Base-by-base conservation (phyloP, 2,329 filamentous ascomycete species). In the Cladosporium sp. region DNA sequence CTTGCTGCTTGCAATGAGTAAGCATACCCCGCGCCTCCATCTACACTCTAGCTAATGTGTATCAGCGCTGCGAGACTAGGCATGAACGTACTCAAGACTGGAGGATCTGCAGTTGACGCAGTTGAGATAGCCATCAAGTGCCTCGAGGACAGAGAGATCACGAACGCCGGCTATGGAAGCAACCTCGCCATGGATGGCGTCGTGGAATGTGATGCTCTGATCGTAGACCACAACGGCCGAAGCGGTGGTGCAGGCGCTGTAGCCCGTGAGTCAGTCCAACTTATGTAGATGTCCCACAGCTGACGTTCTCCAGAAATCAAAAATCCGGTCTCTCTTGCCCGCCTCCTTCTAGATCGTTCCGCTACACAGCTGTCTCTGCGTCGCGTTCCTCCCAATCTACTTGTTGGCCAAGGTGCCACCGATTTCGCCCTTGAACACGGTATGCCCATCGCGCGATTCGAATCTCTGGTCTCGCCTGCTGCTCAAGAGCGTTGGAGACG, bases 101-200 rank as follows among this genome's bases (percentile, higher is more conserved):
- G 95, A 28, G 91, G 89, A 11, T 88, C 88, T 50, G 92, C 95
- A 5, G 84, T 94, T 4, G 92, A 98, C 74, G 95, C 93, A 18
- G 90, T 97, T 26, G 95, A 97, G 78, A 89, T 91, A 60, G 92
- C 95, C 33, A 88, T 99, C 73, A 91, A 90, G 71, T 84, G 92
- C 23, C 87, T 99, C 21, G 95, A 99, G 79, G 92, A 99, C 76
- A 89, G 91, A 65, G 93, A 97, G 73, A 96, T 99, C 70, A 99
- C 96, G 40, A 99, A 99, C 77, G 91, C 94, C 44, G 95, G 95
- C 0, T 98, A 91, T 76, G 95, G 96, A 56, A 99, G 95, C 79
- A 99, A 99, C 73, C 82, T 99, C 28, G 89, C 92, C 53, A 91
- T 96, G 68, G 90, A 97, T 71, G 95, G 95, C 1, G 86, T 88